Evolutionary conservation across 1,284 basidiomycete species (phyloP).

Genomic region (Marasmius oreades): DNA sequence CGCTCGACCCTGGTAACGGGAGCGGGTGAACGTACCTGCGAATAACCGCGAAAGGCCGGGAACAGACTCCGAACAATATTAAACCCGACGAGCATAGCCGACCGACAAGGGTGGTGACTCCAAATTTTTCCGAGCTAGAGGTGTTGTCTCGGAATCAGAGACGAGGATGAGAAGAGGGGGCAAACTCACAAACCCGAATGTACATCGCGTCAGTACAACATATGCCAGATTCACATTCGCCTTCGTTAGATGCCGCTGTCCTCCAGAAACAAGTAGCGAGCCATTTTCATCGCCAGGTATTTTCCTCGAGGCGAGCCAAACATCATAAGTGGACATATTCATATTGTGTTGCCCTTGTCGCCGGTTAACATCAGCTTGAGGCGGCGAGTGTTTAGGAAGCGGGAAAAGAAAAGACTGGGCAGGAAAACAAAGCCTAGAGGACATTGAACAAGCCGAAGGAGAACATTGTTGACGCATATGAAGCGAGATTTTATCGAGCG

Average conservation of each 20-base stretch:
- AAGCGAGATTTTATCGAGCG: conserved; percentile 7
- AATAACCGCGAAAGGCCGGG: conserved; percentile 78
- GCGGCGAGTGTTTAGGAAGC: conserved; percentile 19
- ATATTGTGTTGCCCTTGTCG: conserved; percentile 15
- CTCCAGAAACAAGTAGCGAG: conserved; percentile 56
- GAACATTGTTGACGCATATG: conserved; percentile 12
- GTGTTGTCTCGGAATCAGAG: conserved; percentile 6
- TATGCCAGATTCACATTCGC: conserved; percentile 55
- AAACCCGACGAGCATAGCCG: conserved; percentile 59
- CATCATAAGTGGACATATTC: conserved; percentile 41
- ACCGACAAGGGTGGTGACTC: conserved; percentile 62
- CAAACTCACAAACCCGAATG: conserved; percentile 47
- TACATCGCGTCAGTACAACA: conserved; percentile 49
- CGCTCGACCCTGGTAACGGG: conserved; percentile 11
- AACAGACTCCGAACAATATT: conserved; percentile 70
- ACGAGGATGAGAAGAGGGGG: conserved; percentile 5
- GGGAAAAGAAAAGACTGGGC: conserved; percentile 18
- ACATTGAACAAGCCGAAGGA: conserved; percentile 4
- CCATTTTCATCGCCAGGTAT: conserved; percentile 37
- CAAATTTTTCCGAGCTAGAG: conserved; percentile 49
- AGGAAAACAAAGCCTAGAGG: conserved; percentile 3
- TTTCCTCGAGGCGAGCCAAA: conserved; percentile 63
- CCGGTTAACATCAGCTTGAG: conserved; percentile 15
- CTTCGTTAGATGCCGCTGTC: conserved; percentile 54
- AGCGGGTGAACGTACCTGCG: conserved; percentile 44